Evolutionary conservation across 169 alveolate genomes (phyloP).

Genomic region (Fabrea salina): DNA sequence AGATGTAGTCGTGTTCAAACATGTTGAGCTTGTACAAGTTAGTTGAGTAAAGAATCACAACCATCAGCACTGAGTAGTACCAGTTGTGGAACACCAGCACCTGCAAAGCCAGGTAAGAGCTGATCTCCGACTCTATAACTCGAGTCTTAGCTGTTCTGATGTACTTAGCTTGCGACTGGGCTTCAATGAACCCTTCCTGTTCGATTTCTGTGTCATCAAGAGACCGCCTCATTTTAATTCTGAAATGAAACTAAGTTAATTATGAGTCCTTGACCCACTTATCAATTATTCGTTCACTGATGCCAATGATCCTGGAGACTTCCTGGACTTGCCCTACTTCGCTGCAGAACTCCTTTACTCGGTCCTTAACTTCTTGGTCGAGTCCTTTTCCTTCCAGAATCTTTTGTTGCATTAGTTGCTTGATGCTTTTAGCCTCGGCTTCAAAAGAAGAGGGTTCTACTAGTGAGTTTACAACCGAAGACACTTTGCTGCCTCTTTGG

Average conservation of each 20-base stretch:
- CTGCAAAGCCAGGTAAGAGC: slow-evolving; percentile 2
- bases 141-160: not conserved
- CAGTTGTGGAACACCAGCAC: slow-evolving; percentile 26
- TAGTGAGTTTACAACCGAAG: not conserved
- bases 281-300: not conserved
- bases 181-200: not conserved
- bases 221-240: too few relatives aligned
- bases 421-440: not conserved
- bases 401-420: not conserved
- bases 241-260: too few relatives aligned
- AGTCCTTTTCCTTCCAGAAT: not conserved
- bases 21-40: not conserved
- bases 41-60: not conserved
- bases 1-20: not conserved
- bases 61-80: slow-evolving; percentile 15
- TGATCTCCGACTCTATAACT: slow-evolving; percentile 28
- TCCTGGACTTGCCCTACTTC: not conserved
- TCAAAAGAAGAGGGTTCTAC: not conserved
- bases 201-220: too few relatives aligned
- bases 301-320: not conserved
- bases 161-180: not conserved
- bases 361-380: not conserved
- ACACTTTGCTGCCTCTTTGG: not conserved
- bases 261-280: not conserved
- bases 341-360: not conserved